A percentile compares a stretch with the other conserved stretches of the same genome.
These are phyloP conservation scores for Diaporthe citrichinensis DNA, from an alignment of 2,329 filamentous ascomycete species.

Conservation along the genomic window DNA sequence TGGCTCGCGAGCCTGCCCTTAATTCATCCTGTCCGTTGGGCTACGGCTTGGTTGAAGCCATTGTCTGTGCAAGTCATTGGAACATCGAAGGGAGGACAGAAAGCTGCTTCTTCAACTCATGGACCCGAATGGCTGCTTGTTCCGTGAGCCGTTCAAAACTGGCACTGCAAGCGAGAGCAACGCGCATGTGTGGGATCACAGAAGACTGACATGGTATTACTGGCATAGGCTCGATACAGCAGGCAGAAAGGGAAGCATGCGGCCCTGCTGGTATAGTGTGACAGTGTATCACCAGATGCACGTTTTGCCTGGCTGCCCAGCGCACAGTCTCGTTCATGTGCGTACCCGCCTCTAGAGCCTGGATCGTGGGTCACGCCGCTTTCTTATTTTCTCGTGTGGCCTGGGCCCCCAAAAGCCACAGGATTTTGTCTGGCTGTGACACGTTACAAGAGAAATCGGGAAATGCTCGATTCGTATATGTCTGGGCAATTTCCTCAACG, in stretches of 20 bases:
- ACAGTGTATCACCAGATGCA: not conserved
- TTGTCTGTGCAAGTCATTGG: not conserved
- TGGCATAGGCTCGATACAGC: not conserved
- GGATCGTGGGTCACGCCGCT: not conserved
- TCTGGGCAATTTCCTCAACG: not conserved
- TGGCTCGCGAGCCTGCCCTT: not conserved
- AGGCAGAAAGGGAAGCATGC: not conserved
- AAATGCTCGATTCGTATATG: not conserved
- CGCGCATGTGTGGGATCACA: not conserved
- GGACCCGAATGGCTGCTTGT: not conserved
- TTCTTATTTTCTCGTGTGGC: not conserved
- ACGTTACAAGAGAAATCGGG: not conserved
- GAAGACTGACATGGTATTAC: not conserved
- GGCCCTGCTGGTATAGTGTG: not conserved
- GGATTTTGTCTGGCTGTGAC: not conserved
- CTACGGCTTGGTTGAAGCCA: not conserved
- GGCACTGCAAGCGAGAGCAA: not conserved
- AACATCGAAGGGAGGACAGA: not conserved
- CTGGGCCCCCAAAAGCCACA: not conserved
- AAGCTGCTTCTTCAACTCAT: no score
- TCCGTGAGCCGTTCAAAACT: not conserved
- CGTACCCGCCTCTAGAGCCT: not conserved
- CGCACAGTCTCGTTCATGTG: not conserved
- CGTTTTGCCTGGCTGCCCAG: not conserved
- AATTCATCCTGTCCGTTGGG: not conserved